Conservation (phyloP, 2,329 filamentous ascomycete genomes). For the Cryphonectria japonica region DNA sequence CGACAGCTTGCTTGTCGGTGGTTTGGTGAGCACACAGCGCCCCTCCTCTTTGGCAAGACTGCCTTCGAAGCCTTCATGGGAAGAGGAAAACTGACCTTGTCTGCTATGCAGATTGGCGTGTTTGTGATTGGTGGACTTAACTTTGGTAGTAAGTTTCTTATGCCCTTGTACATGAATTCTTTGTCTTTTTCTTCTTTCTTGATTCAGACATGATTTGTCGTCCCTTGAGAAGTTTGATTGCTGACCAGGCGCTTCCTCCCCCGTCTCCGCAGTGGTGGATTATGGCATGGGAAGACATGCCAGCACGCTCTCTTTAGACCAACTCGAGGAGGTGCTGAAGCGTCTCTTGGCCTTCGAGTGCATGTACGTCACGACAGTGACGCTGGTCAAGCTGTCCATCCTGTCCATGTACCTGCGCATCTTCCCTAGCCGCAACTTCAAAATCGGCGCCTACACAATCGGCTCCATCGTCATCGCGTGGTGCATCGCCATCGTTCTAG, state of each 20-base stretch:
- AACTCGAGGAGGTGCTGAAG: constrained; percentile 31
- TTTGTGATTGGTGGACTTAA: constrained; percentile 28
- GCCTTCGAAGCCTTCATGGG: too few species aligned
- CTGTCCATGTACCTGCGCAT: constrained; percentile 36
- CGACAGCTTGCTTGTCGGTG: constrained; percentile 26
- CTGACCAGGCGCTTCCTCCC: not conserved
- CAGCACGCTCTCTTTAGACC: constrained; percentile 16
- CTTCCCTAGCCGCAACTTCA: constrained; percentile 34
- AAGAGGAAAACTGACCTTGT: constrained; percentile 9
- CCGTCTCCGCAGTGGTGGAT: constrained; percentile 24
- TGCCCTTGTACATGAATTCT: not conserved
- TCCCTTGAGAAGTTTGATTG: too few species aligned
- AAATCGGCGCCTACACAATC: constrained; percentile 28
- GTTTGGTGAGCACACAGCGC: constrained; percentile 16
- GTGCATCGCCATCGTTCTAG: constrained; percentile 34
- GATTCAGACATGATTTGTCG: not conserved
- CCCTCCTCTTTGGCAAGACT: not conserved
- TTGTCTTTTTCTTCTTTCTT: not conserved
- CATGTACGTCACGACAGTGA: constrained; percentile 30
- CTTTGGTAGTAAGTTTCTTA: constrained; percentile 27
- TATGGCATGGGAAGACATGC: constrained; percentile 29
- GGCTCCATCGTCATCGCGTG: constrained; percentile 29
- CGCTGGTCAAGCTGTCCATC: constrained; percentile 33
- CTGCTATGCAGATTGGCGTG: constrained; percentile 16
- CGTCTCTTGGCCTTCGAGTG: constrained; percentile 30